Conservation (phyloP, 192 early-diverging fungal species). For the Haplosporangium gracile region DNA sequence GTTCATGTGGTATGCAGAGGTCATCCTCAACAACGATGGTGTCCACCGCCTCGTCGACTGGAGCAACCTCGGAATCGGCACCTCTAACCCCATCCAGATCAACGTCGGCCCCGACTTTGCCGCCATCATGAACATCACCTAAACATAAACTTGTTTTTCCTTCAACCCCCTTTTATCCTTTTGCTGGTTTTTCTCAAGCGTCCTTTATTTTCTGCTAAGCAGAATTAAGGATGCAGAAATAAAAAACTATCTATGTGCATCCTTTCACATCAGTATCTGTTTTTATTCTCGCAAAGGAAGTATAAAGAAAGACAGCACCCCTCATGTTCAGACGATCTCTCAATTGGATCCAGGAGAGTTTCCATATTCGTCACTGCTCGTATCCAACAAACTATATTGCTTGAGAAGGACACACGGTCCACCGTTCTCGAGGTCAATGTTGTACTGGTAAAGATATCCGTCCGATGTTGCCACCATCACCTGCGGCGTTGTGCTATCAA, state of each 20-base stretch:
- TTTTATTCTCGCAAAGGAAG: too few relatives aligned
- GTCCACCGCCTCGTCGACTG: background rate
- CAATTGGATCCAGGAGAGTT: background rate
- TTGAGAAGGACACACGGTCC: conserved; percentile 88
- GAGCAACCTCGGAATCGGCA: background rate
- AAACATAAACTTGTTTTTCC: background rate
- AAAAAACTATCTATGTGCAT: too few relatives aligned
- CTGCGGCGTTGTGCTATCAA: conserved; percentile 72
- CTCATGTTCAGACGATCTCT: background rate
- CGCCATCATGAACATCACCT: conserved; percentile 1
- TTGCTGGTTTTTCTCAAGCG: background rate
- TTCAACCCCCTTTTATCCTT: background rate
- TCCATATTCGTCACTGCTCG: conserved; percentile 3
- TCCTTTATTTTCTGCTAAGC: background rate
- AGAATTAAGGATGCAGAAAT: too few relatives aligned
- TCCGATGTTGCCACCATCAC: conserved; percentile 90
- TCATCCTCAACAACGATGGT: conserved; percentile 17
- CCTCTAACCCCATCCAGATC: background rate
- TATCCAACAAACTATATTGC: conserved; percentile 70
- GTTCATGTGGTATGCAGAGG: background rate
- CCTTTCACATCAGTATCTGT: too few relatives aligned
- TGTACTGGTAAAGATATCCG: conserved; percentile 91
- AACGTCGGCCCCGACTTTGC: conserved; percentile 18
- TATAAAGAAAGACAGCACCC: too few relatives aligned
- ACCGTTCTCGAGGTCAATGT: conserved; percentile 86